These are phyloP conservation scores for Crithidia brevicula DNA, from an alignment of 208 protist species.

Conservation along the genomic window DNA sequence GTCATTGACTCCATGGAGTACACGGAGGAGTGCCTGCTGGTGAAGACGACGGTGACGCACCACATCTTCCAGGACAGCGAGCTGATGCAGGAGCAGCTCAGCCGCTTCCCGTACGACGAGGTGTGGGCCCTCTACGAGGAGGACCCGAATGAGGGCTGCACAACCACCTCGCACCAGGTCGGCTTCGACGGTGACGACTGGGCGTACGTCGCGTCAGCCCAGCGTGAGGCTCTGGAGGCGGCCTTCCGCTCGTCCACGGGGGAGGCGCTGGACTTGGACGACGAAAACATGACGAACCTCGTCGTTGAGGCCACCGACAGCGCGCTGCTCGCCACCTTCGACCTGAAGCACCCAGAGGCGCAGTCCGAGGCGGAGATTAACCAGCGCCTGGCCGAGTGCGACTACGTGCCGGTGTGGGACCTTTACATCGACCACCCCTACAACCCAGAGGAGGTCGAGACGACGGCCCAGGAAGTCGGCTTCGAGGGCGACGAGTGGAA, in stretches of 20 bases:
- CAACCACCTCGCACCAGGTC: slow-evolving; percentile 51
- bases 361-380: slow-evolving; percentile 44
- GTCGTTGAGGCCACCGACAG: slow-evolving; percentile 32
- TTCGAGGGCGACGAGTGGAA: slow-evolving; percentile 68
- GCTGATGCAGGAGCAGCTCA: slow-evolving; percentile 39
- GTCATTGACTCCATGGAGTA: slow-evolving; percentile 19
- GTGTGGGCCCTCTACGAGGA: slow-evolving; percentile 54
- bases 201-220: slow-evolving; percentile 44
- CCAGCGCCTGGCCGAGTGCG: slow-evolving; percentile 41
- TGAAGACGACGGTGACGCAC: slow-evolving; percentile 28
- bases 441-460: slow-evolving; percentile 29
- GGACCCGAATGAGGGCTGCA: slow-evolving; percentile 23
- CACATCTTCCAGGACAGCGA: slow-evolving; percentile 28
- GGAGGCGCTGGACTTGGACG: slow-evolving; percentile 29
- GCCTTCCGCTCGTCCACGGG: slow-evolving; percentile 39
- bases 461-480: slow-evolving; percentile 43
- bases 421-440: slow-evolving; percentile 49
- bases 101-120: slow-evolving; percentile 42
- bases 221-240: slow-evolving; percentile 29
- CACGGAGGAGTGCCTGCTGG: slow-evolving; percentile 25
- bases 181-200: slow-evolving; percentile 82
- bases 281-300: slow-evolving; percentile 44
- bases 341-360: slow-evolving; percentile 47
- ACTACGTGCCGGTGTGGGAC: slow-evolving; percentile 55
- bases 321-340: slow-evolving; percentile 37